Evolutionary conservation across 176 grass and related monocot species (phyloP).

Genomic region (Ananas comosus): DNA sequence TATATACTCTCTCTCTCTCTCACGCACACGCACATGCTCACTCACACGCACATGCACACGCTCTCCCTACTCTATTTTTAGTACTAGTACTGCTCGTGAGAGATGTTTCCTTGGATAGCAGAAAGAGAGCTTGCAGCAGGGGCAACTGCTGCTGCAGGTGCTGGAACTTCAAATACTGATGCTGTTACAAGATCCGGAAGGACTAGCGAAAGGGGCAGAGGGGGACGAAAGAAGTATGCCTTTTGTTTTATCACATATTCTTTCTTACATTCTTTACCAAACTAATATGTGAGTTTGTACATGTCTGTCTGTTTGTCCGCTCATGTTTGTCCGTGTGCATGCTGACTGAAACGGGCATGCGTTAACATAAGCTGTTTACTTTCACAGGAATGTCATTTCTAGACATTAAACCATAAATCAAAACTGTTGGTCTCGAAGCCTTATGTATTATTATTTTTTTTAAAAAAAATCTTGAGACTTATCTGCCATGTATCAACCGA

Average conservation of each 20-base stretch:
- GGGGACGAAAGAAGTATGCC: slow-evolving; percentile 92
- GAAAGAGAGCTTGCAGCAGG: neutral
- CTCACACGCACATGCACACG: neutral
- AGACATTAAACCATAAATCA: too few relatives aligned
- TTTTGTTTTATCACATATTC: neutral
- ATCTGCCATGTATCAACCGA: too few relatives aligned
- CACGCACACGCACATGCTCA: too few relatives aligned
- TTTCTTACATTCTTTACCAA: neutral
- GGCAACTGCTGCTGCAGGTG: slow-evolving; percentile 8
- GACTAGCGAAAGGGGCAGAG: slow-evolving; percentile 67
- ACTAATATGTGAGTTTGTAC: slow-evolving; percentile 10
- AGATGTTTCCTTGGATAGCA: neutral
- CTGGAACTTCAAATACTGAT: slow-evolving; percentile 27
- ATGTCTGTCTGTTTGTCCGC: too few relatives aligned
- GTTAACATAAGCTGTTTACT: too few relatives aligned
- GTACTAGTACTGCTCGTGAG: too few relatives aligned
- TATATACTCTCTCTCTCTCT: slow-evolving; percentile 6
- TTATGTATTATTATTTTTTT: too few relatives aligned
- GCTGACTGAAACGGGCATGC: too few relatives aligned
- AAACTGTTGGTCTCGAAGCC: too few relatives aligned
- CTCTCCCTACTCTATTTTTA: neutral
- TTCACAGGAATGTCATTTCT: too few relatives aligned
- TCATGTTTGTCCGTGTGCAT: too few relatives aligned
- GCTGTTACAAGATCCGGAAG: slow-evolving; percentile 45
- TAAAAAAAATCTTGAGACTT: too few relatives aligned